Conservation (phyloP, 768 basidiomycete genomes). For the Suillus spraguei region DNA sequence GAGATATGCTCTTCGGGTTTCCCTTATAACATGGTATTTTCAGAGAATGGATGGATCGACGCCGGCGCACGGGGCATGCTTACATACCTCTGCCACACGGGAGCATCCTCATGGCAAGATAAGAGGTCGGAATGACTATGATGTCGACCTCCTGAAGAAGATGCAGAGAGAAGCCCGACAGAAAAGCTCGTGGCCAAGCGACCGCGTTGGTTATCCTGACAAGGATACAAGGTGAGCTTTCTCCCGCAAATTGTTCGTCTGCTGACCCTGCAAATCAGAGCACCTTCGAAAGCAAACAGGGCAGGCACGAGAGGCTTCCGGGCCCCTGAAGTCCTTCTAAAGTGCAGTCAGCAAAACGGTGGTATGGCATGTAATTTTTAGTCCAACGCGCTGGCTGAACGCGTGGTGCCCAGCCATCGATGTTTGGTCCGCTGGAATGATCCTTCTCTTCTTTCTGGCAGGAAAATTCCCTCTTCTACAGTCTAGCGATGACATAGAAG, state of each 20-base stretch:
- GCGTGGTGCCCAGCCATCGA: slow-evolving; percentile 72
- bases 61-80: slow-evolving; percentile 58
- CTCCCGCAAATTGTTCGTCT: neutral
- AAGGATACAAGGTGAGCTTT: slow-evolving; percentile 67
- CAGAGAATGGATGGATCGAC: slow-evolving; percentile 58
- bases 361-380: slow-evolving; percentile 51
- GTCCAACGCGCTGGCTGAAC: slow-evolving; percentile 15
- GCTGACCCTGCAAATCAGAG: slow-evolving; percentile 43
- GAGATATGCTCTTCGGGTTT: neutral
- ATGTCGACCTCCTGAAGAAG: slow-evolving; percentile 51
- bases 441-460: slow-evolving; percentile 89
- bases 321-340: slow-evolving; percentile 94
- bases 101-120: slow-evolving; percentile 72
- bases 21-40: slow-evolving; percentile 14
- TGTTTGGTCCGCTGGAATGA: slow-evolving; percentile 93
- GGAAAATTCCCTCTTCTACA: slow-evolving; percentile 94
- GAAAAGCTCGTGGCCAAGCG: slow-evolving; percentile 55
- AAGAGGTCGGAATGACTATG: slow-evolving; percentile 44
- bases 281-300: slow-evolving; percentile 88
- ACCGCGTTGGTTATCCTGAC: slow-evolving; percentile 76
- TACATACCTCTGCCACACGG: slow-evolving; percentile 70
- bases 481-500: slow-evolving; percentile 92
- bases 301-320: slow-evolving; percentile 97
- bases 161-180: slow-evolving; percentile 62
- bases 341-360: slow-evolving; percentile 91